A percentile compares a stretch with the other conserved stretches of the same genome.
These are phyloP conservation scores for Microbotryomycetes sp. DNA, from an alignment of 1,284 basidiomycete genomes.

Conservation along the genomic window DNA sequence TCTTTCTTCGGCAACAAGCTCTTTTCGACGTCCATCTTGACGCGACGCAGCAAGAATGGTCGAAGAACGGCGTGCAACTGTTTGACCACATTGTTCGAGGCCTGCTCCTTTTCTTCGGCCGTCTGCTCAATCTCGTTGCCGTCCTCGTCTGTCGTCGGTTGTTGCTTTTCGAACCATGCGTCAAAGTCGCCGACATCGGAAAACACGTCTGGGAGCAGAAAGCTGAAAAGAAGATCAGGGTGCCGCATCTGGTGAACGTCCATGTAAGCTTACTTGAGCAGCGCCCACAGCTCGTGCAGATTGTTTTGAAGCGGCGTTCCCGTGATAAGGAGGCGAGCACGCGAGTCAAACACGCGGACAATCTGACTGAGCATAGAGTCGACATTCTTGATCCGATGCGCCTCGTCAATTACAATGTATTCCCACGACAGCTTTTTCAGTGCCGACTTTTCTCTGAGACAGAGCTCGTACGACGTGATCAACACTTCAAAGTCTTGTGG, in stretches of 20 bases:
- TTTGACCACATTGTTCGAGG: conserved; percentile 85
- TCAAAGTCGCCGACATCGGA: conserved; percentile 52
- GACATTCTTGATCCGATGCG: conserved; percentile 98
- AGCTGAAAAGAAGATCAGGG: conserved; percentile 4
- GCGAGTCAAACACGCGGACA: conserved; percentile 80
- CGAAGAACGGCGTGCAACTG: conserved; percentile 94
- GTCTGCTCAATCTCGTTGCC: conserved; percentile 3
- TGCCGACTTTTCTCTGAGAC: conserved; percentile 83
- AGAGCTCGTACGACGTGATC: conserved; percentile 96
- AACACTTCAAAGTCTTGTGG: conserved; percentile 88
- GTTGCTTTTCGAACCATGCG: conserved; percentile 70
- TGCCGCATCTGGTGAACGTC: not conserved
- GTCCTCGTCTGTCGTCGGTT: conserved; percentile 16
- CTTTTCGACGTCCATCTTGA: conserved; percentile 98
- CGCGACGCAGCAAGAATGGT: conserved; percentile 87
- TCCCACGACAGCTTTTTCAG: conserved; percentile 95
- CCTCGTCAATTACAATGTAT: conserved; percentile 98
- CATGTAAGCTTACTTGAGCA: conserved; percentile 51
- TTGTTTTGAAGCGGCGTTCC: conserved; percentile 95
- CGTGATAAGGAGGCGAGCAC: conserved; percentile 87
- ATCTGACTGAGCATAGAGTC: conserved; percentile 95
- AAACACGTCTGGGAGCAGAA: conserved; percentile 45
- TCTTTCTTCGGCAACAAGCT: conserved; percentile 95
- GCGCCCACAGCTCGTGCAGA: conserved; percentile 90
- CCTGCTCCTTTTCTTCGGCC: conserved; percentile 33